Evolutionary conservation across 257 asterid genomes (phyloP), one percentile per base, ranked within the genome.

Genomic region (Nicotiana noctiflora): DNA sequence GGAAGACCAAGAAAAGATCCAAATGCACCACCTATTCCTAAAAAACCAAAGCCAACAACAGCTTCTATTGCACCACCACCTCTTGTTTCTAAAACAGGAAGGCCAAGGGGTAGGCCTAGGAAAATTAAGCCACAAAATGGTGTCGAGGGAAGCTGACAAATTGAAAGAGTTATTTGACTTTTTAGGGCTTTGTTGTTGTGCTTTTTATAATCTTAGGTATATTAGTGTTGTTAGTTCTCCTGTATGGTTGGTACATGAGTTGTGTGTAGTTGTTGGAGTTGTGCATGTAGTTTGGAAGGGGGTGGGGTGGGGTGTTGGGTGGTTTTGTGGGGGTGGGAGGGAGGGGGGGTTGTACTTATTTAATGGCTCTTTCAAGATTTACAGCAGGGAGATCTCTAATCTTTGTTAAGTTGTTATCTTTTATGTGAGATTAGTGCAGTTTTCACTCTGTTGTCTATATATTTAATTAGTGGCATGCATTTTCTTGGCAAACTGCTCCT

Each of bases 21-120:
- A 29, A 91, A 88, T 79, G 93, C 90, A 2, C 90, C 92, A 56
- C 92, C 97, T 31, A 89, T 86, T 27, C 88, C 92, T 13, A 92
- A 92, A 89, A 93, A 93, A 79, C 82, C 89, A 5, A 94, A 94
- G 88, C 85, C 87, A 13, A 82, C 84, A 14, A 86, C 55, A 7
- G 82, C 84, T 44, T 40, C 46, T 40, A 40, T 1, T 40, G 46
- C 46, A 6, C 10, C 55, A 51, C 55, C 55, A 51, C 77, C 77
- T 17, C 19, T 25, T 19, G 15, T 29, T 17, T 27, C 77, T 1
- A 34, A 34, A 2, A 70, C 89, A 2, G 92, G 90, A 66, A 80
- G 92, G 92, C 98, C 98, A 2, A 90, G 97, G 85, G 98, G 98
- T 9, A 85, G 98, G 84, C 98, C 98, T 2, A 90, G 90, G 89